Percentiles rank a stretch among this genome's conserved stretches.
phyloP scores from a whole-genome alignment of 192 early-diverging fungal species.

The Podila verticillata region DNA sequence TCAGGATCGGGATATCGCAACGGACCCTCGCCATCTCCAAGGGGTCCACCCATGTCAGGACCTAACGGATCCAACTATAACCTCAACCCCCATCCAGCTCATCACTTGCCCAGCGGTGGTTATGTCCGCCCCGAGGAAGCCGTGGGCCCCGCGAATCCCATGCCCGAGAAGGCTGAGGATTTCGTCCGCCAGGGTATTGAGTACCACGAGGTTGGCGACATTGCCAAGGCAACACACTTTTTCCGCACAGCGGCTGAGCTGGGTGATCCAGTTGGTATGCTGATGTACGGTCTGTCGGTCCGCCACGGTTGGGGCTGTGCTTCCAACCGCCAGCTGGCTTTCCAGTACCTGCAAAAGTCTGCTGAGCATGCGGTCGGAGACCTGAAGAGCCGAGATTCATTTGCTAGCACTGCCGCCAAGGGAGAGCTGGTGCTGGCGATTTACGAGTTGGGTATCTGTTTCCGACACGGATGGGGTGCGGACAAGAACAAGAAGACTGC shows the following conservation, averaged over 20 bases:
- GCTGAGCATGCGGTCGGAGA: constrained; percentile 72
- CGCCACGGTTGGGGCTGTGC: constrained; percentile 85
- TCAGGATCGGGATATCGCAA: not conserved
- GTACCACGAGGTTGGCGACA: constrained; percentile 74
- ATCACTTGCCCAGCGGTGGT: constrained; percentile 29
- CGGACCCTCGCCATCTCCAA: not conserved
- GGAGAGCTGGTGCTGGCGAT: constrained; percentile 80
- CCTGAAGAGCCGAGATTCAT: constrained; percentile 63
- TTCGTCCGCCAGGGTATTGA: constrained; percentile 72
- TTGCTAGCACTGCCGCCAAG: constrained; percentile 65
- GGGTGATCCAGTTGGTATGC: constrained; percentile 71
- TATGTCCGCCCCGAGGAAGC: constrained; percentile 50
- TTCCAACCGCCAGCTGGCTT: constrained; percentile 69
- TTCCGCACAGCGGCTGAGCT: constrained; percentile 74
- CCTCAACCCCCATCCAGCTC: constrained; percentile 43
- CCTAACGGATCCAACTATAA: not conserved
- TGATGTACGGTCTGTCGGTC: constrained; percentile 79
- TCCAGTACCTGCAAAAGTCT: constrained; percentile 76
- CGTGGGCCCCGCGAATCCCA: constrained; percentile 41
- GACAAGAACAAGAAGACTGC: constrained; percentile 76
- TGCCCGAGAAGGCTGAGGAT: constrained; percentile 61
- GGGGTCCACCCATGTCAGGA: not conserved
- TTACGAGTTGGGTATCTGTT: constrained; percentile 82
- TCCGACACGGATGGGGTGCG: constrained; percentile 84
- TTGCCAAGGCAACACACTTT: constrained; percentile 76